Evolutionary conservation across 2,329 filamentous ascomycete species (phyloP), one percentile per base, ranked within the genome.

Genomic region (Davidsoniella eucalypti): DNA sequence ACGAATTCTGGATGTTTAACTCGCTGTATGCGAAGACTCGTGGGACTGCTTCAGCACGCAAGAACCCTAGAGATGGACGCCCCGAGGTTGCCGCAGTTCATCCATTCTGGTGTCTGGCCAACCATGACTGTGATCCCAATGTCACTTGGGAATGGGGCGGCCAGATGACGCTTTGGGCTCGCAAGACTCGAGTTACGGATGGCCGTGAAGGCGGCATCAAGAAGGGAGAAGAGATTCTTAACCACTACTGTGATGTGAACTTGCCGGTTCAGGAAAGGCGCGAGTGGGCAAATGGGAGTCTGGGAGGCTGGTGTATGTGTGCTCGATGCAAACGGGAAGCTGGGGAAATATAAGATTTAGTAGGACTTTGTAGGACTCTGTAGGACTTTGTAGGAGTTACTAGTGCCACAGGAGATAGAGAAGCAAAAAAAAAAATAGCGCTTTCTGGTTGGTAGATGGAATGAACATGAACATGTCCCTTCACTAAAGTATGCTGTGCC

Each of bases 121-220:
- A 98, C 60, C 92, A 98, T 63, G 87, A 87, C 62, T 98, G 92
- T 65, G 80, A 94, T 61, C 92, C 92, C 7, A 95, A 94, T 63
- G 87, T 96, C 38, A 76, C 76, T 3, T 98, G 92, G 92, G 85
- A 94, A 59, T 95, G 88, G 86, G 80, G 82, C 25, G 84, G 84
- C 1, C 74, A 73, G 48, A 88, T 92, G 73, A 74, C 76, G 36
- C 76, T 92, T 53, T 77, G 70, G 69, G 76, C 77, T 2, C 69
- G 79, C 44, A 68, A 78, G 54, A 66, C 72, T 55, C 68, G 76
- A 37, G 69, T 82, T 4, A 65, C 73, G 5, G 73, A 72, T 61
- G 58, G 62, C 38, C 58, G 57, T 1, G 62, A 65, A 1, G 73
- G 73, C 0, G 84, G 84, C 0, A 79, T 96, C 57, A 77, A 71